Conservation (phyloP, 2,329 filamentous ascomycete species). For the Nemania diffusa region DNA sequence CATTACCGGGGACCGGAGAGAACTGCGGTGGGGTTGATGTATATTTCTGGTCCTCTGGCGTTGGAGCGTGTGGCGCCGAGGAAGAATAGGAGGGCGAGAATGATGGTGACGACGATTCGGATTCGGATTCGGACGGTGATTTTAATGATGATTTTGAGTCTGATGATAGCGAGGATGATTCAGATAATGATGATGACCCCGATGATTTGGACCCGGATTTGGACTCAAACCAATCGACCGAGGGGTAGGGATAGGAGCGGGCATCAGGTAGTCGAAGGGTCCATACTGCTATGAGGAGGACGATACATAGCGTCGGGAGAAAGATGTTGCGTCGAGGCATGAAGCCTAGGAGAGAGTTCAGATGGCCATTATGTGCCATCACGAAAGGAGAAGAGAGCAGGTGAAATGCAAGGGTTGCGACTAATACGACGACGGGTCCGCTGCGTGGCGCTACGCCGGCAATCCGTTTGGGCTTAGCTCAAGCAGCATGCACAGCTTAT, state of each 20-base stretch:
- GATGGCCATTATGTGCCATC: conserved; percentile 46
- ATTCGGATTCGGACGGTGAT: not conserved
- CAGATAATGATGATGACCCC: conserved; percentile 4
- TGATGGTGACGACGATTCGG: not conserved
- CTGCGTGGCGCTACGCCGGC: conserved; percentile 8
- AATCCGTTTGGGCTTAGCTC: conserved; percentile 17
- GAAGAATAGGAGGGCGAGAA: not conserved
- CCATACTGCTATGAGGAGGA: conserved; percentile 47
- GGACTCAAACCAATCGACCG: conserved; percentile 41
- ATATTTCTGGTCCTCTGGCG: not conserved
- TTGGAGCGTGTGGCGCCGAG: not conserved
- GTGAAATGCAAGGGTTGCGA: not conserved
- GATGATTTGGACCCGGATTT: conserved; percentile 26
- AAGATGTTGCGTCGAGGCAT: conserved; percentile 49
- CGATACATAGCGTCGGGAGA: conserved; percentile 45
- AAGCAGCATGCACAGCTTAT: not conserved
- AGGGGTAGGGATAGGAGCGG: conserved; percentile 28
- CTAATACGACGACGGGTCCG: conserved; percentile 10
- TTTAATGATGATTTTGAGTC: not conserved
- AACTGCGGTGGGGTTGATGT: conserved; percentile 14
- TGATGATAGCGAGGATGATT: conserved; percentile 7
- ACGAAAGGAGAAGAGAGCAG: conserved; percentile 2
- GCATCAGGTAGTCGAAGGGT: conserved; percentile 42
- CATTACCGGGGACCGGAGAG: conserved; percentile 32
- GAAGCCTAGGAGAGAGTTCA: conserved; percentile 43